These are phyloP conservation scores for Cyathus pygmaeus DNA, from an alignment of 1,284 basidiomycete genomes.

Conservation along the genomic window DNA sequence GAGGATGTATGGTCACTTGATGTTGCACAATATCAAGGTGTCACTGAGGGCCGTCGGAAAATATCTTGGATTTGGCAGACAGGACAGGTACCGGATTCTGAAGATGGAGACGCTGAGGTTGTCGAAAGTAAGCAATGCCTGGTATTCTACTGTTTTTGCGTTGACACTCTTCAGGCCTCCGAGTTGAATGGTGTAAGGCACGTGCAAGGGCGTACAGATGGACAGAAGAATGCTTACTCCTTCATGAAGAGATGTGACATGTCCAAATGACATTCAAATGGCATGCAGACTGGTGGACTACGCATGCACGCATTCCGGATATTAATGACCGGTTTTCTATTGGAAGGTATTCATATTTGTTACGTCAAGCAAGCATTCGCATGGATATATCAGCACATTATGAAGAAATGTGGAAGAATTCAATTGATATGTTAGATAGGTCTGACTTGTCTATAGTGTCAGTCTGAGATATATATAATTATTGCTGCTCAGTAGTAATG, in stretches of 20 bases:
- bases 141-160: neutral
- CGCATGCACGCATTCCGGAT: neutral
- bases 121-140: neutral
- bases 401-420: no score
- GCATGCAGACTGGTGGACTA: conserved; percentile 16
- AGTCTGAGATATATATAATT: no score
- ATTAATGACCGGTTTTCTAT: neutral
- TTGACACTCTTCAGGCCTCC: conserved; percentile 8
- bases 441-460: no score
- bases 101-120: neutral
- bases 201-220: conserved; percentile 16
- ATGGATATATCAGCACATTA: no score
- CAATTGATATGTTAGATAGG: no score
- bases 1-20: neutral
- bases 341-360: no score
- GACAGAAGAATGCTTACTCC: conserved; percentile 21
- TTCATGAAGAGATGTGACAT: conserved; percentile 25
- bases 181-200: conserved; percentile 30
- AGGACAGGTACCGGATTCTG: neutral
- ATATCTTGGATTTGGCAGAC: conserved; percentile 13
- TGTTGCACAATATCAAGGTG: neutral
- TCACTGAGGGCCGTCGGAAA: neutral
- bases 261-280: conserved; percentile 11
- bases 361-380: neutral
- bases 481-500: no score